Base-by-base conservation (phyloP, 1,284 basidiomycete species). In the Sporisorium scitamineum region DNA sequence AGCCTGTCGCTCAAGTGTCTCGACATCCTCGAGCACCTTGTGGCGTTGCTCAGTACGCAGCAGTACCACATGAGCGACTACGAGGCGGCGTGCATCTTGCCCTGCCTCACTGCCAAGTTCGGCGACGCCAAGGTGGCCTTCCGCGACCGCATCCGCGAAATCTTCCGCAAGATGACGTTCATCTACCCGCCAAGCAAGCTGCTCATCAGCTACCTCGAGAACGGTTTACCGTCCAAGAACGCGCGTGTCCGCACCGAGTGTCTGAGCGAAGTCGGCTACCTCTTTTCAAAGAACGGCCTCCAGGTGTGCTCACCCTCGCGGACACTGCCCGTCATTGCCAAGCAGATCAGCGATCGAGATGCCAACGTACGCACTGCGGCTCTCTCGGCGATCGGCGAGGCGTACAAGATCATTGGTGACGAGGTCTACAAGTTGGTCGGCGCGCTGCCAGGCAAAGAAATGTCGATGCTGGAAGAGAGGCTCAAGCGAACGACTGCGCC, bases 1-100 rank as follows among this genome's bases (percentile, higher is more conserved):
- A 97, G 94, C 83, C 88, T 98, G 26, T 89, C 92, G 11, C 90
- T 93, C 54, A 94, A 93, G 85, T 95, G 94, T 82, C 87, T 99
- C 72, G 97, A 99, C 70, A 90, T 94, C 27, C 89, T 96, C 26
- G 92, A 94, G 72, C 89, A 92, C 27, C 89, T 97, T 18, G 84
- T 97, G 22, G 88, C 90, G 8, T 37, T 94, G 91, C 84, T 88
- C 92, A 80, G 90, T 90, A 66, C 89, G 86, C 79, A 88, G 89
- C 90, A 92, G 70, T 92, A 94, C 84, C 91, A 95, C 79, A 88
- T 99, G 61, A 91, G 90, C 5, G 97, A 99, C 73, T 88, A 90
- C 37, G 97, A 99, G 85, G 94, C 94, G 0, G 86, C 90, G 54
- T 92, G 93, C 70, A 94, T 99, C 80, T 89, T 98, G 24, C 94